Evolutionary conservation across 192 early-diverging fungal genomes (phyloP).

Genomic region (Spinellus fusiger): DNA sequence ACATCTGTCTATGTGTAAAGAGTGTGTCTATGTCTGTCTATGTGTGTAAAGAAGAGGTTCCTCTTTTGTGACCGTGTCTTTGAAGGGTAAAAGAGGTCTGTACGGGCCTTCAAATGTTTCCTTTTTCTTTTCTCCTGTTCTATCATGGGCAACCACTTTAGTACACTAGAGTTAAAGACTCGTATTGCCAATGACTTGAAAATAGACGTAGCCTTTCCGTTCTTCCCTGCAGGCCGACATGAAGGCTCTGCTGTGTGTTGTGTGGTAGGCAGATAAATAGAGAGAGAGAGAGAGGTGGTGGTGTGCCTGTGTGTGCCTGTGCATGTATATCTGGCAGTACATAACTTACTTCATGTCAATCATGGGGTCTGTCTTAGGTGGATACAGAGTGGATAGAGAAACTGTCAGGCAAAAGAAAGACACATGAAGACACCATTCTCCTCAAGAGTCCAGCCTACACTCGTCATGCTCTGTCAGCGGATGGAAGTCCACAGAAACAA

Average conservation of each 20-base stretch:
- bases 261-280: constrained; percentile 33
- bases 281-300: neutral
- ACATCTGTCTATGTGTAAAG: too few relatives aligned
- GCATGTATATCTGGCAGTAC: neutral
- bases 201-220: constrained; percentile 51
- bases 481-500: constrained; percentile 13
- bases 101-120: neutral
- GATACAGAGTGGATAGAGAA: constrained; percentile 40
- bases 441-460: constrained; percentile 9
- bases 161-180: constrained; percentile 20
- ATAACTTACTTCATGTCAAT: neutral
- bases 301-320: neutral
- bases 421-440: neutral
- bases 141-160: constrained; percentile 27
- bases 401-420: constrained; percentile 3
- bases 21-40: too few relatives aligned
- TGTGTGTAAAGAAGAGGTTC: too few relatives aligned
- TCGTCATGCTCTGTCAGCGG: constrained; percentile 7
- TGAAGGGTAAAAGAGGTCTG: neutral
- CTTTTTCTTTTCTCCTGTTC: neutral
- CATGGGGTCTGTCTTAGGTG: constrained; percentile 17
- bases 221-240: constrained; percentile 40
- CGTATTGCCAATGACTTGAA: constrained; percentile 42
- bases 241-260: constrained; percentile 46
- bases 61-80: too few relatives aligned